Conservation (phyloP, 192 early-diverging fungal species). For the Martensiomyces pterosporus region DNA sequence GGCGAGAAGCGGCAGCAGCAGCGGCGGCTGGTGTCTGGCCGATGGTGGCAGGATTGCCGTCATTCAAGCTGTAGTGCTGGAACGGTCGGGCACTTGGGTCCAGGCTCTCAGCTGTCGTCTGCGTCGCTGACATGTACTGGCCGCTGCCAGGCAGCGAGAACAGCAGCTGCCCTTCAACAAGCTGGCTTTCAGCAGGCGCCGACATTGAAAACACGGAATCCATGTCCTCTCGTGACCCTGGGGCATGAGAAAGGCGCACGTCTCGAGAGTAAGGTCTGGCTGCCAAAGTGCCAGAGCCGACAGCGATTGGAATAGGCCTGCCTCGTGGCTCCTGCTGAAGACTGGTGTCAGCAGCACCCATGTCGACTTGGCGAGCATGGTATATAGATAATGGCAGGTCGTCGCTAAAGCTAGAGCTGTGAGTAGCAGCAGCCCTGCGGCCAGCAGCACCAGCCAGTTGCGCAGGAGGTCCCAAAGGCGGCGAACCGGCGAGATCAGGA, state of each 20-base stretch:
- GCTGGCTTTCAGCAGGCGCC: neutral
- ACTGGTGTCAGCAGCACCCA: no score
- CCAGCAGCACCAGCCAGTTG: neutral
- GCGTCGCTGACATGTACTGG: neutral
- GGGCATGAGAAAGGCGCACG: no score
- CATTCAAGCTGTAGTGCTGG: no score
- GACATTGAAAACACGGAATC: no score
- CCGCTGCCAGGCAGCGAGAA: neutral
- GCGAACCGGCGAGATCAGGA: neutral
- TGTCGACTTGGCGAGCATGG: no score
- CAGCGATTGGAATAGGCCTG: neutral
- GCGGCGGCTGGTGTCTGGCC: neutral
- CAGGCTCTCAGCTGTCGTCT: neutral
- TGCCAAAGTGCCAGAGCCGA: neutral
- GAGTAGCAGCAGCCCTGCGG: neutral
- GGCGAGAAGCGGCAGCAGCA: no score
- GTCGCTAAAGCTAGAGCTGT: neutral
- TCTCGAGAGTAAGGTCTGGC: no score
- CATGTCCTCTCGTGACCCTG: no score
- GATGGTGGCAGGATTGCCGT: no score
- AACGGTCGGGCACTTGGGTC: no score
- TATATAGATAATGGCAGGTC: neutral
- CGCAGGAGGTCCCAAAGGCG: neutral
- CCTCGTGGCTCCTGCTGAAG: neutral
- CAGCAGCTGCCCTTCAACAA: neutral